These are phyloP conservation scores for Mrakia frigida DNA, from an alignment of 768 basidiomycete species.

Conservation along the genomic window DNA sequence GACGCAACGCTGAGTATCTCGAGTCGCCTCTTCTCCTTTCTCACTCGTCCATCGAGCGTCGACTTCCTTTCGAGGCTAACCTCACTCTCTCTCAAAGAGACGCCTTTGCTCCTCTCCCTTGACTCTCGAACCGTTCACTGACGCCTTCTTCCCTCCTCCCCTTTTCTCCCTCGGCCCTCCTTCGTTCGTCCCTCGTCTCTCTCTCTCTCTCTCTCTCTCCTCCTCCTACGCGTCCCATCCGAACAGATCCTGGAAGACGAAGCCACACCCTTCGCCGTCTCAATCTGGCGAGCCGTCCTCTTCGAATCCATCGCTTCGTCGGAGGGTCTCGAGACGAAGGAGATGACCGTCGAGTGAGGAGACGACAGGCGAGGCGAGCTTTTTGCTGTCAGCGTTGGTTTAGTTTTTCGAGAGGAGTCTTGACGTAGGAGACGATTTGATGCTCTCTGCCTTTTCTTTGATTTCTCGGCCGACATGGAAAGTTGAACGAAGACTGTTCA, in stretches of 20 bases:
- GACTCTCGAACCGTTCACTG: neutral
- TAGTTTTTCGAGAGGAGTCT: neutral
- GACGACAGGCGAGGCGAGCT: neutral
- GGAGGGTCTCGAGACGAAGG: constrained; percentile 80
- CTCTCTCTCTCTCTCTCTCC: neutral
- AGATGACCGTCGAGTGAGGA: constrained; percentile 56
- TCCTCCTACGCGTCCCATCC: neutral
- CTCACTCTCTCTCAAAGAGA: neutral
- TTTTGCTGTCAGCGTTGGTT: neutral
- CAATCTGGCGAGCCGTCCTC: constrained; percentile 84
- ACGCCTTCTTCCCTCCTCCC: neutral
- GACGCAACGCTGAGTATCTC: too few species aligned
- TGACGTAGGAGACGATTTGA: neutral
- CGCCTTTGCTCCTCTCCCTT: neutral
- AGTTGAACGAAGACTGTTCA: too few species aligned
- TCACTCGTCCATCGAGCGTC: neutral
- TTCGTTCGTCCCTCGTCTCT: neutral
- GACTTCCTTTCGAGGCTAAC: neutral
- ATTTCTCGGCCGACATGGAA: too few species aligned
- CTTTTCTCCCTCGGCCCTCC: neutral
- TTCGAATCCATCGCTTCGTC: constrained; percentile 93
- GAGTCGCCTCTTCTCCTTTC: neutral
- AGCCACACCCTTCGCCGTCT: constrained; percentile 67
- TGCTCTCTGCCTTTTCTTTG: neutral
- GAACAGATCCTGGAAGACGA: constrained; percentile 91